These are phyloP conservation scores for Cladosporium phlei DNA, from an alignment of 2,329 filamentous ascomycete species.

Conservation along the genomic window DNA sequence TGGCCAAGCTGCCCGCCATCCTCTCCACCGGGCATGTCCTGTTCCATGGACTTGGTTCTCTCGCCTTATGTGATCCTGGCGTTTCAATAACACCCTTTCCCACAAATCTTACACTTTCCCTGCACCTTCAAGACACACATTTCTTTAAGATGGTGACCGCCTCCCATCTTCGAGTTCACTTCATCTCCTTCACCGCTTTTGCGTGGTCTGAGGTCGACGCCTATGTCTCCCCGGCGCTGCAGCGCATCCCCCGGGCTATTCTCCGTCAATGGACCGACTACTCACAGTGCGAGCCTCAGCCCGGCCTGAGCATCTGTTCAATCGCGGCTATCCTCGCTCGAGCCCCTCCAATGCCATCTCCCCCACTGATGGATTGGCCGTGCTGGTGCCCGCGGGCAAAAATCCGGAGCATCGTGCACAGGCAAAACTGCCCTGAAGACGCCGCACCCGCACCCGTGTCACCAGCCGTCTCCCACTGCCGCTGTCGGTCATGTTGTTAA, in stretches of 20 bases:
- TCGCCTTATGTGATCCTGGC: neutral
- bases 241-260: too few relatives aligned
- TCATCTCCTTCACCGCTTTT: conserved; percentile 13
- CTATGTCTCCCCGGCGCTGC: too few relatives aligned
- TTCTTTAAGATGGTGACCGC: conserved; percentile 11
- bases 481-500: neutral
- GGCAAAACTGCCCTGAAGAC: conserved; percentile 3
- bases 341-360: conserved; percentile 1
- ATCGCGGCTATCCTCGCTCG: too few relatives aligned
- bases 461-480: conserved; percentile 10
- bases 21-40: conserved; percentile 6
- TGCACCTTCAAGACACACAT: conserved; percentile 6
- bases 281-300: neutral
- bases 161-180: neutral
- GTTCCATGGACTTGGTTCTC: conserved; percentile 8
- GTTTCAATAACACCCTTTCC: conserved; percentile 12
- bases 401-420: conserved; percentile 8
- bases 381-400: conserved; percentile 4
- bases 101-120: conserved; percentile 4
- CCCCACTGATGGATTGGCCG: conserved; percentile 3
- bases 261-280: conserved; percentile 2
- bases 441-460: too few relatives aligned
- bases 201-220: too few relatives aligned
- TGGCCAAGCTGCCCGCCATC: conserved; percentile 3
- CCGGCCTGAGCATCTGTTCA: too few relatives aligned